Evolutionary conservation across 768 basidiomycete species (phyloP), one percentile per base, ranked within the genome.

Genomic region (Collybia mongolica): DNA sequence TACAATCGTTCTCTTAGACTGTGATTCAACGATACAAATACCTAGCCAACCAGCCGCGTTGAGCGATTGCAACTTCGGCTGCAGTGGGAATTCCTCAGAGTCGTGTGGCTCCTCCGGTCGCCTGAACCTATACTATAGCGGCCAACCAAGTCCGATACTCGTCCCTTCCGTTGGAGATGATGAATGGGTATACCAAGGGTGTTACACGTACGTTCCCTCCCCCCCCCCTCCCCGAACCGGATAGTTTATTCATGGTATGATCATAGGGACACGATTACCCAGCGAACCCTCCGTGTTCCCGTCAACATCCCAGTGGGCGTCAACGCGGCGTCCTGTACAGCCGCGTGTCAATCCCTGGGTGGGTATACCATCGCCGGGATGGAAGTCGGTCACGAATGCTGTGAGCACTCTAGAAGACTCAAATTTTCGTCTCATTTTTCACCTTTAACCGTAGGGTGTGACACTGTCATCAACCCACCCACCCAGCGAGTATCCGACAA

Each of bases 171-270:
- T 81, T 22, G 77, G 76, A 0, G 60, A 65, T 6, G 54, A 60
- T n/a, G 51, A 49, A 8, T 88, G 85, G 85, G 54, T 68, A 1
- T 84, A 79, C 11, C 70, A 83, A 24, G 86, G 86, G 12, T 88
- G 86, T 58, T 84, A 77, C 66, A 84, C 72, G 85, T 82, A 56
- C 43, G 77, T 51, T 12, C 6, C 23, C 18, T n/a, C n/a, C n/a
- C n/a, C n/a, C n/a, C n/a, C n/a, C n/a, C n/a, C n/a, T n/a, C n/a
- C n/a, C n/a, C n/a, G n/a, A n/a, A n/a, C n/a, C n/a, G n/a, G n/a
- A n/a, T n/a, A n/a, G n/a, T n/a, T n/a, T 18, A 23, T 40, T 45
- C 14, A 3, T 14, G 39, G 15, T 14, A 20, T 20, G 23, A 19
- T 2, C 14, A 36, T 44, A 76, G 74, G 1, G 74, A 76, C 52